Percentiles rank a stretch among this genome's conserved stretches.
phyloP scores from a whole-genome alignment of 2,329 filamentous ascomycete species.

The Monilinia fructigena region DNA sequence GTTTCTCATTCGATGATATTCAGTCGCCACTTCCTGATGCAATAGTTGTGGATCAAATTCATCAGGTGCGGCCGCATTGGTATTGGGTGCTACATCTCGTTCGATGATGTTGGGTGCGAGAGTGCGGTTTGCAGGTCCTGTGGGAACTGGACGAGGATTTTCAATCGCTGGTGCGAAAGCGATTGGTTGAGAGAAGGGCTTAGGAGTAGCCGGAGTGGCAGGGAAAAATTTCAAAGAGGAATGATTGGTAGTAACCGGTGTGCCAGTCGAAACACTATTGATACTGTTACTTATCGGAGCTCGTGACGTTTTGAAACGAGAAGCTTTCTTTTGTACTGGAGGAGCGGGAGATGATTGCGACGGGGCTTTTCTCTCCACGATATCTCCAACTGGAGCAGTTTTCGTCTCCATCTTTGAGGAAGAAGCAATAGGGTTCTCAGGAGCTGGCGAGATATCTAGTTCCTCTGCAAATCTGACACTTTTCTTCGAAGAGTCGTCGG shows the following conservation, averaged over 20 bases:
- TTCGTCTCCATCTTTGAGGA: conserved; percentile 22
- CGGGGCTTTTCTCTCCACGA: conserved; percentile 41
- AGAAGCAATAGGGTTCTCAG: conserved; percentile 36
- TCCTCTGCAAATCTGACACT: conserved; percentile 76
- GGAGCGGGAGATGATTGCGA: conserved; percentile 27
- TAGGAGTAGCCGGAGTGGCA: conserved; percentile 31
- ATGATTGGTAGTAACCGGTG: conserved; percentile 11
- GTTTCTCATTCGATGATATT: conserved; percentile 82
- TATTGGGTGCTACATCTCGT: conserved; percentile 44
- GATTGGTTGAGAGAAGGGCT: conserved; percentile 34
- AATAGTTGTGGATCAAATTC: conserved; percentile 72
- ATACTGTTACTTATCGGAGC: conserved; percentile 29
- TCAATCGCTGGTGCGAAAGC: conserved; percentile 33
- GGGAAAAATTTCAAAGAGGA: conserved; percentile 30
- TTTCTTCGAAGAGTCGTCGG: conserved; percentile 49
- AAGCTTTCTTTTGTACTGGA: conserved; percentile 41
- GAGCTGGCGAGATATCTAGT: conserved; percentile 64
- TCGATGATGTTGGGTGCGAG: conserved; percentile 62
- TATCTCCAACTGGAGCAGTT: conserved; percentile 49
- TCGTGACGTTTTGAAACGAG: conserved; percentile 46
- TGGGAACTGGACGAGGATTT: conserved; percentile 32
- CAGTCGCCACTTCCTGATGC: conserved; percentile 73
- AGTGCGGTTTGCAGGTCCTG: conserved; percentile 47
- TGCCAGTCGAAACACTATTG: conserved; percentile 25
- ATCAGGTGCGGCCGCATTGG: conserved; percentile 50